These are phyloP conservation scores for Apiospora pterosperma DNA, from an alignment of 2,329 filamentous ascomycete genomes.

Conservation along the genomic window DNA sequence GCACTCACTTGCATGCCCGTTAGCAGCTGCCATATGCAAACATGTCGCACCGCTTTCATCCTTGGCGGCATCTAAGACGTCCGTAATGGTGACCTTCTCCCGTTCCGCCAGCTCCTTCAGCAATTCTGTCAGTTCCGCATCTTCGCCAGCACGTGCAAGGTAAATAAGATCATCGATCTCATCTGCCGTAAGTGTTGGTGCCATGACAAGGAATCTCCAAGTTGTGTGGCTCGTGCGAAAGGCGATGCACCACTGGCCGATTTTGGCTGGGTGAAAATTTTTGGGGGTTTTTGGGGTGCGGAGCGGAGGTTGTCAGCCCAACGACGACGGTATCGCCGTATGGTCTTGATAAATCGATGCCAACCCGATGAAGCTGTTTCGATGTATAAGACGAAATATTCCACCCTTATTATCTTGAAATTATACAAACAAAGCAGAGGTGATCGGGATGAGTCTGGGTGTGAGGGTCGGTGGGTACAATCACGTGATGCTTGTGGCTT, in stretches of 20 bases:
- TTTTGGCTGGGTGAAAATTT: conserved; percentile 4
- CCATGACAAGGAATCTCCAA: conserved; percentile 29
- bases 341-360: background rate
- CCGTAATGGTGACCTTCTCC: conserved; percentile 55
- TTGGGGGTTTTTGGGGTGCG: background rate
- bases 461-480: conserved; percentile 5
- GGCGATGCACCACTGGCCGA: background rate
- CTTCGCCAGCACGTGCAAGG: conserved; percentile 75
- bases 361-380: background rate
- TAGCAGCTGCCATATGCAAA: conserved; percentile 89
- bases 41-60: conserved; percentile 77
- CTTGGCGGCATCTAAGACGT: conserved; percentile 66
- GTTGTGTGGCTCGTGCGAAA: background rate
- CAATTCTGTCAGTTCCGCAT: conserved; percentile 58
- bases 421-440: background rate
- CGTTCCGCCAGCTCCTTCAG: conserved; percentile 60
- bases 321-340: background rate
- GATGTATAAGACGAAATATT: background rate
- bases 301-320: background rate
- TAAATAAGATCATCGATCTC: conserved; percentile 92
- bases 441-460: background rate
- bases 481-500: conserved; percentile 16
- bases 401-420: background rate
- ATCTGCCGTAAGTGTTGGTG: conserved; percentile 64
- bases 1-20: conserved; percentile 73